phyloP scores from a whole-genome alignment of 345 rosid species.

The Conringia planisiliqua region DNA sequence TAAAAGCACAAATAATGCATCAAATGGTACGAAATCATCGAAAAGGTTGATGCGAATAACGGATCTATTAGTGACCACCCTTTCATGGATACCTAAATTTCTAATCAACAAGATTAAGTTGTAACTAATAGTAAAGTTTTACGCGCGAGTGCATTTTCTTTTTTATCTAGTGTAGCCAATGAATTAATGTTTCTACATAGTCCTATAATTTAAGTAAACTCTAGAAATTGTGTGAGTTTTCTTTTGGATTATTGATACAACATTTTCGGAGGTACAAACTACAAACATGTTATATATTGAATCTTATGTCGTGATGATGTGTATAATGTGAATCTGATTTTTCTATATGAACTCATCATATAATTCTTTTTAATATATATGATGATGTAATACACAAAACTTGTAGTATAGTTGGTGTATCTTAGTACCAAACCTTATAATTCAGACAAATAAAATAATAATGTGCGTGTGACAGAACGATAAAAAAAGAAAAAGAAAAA shows the following conservation, averaged over 20 bases:
- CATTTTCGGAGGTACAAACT: background rate
- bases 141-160: background rate
- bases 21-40: background rate
- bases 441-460: background rate
- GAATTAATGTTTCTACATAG: background rate
- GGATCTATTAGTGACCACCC: constrained; percentile 2
- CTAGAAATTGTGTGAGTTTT: background rate
- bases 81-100: background rate
- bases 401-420: background rate
- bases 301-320: background rate
- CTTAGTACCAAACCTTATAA: background rate
- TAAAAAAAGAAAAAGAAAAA: background rate
- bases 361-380: background rate
- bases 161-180: background rate
- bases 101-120: background rate
- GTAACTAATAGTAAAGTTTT: background rate
- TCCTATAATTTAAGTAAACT: background rate
- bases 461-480: background rate
- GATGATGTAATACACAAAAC: background rate
- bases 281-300: background rate
- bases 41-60: background rate
- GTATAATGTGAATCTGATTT: background rate
- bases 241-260: background rate
- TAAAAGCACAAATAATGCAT: background rate
- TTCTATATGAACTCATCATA: background rate